phyloP scores from a whole-genome alignment of 257 asterid species.

The Solanum infundibuliforme region DNA sequence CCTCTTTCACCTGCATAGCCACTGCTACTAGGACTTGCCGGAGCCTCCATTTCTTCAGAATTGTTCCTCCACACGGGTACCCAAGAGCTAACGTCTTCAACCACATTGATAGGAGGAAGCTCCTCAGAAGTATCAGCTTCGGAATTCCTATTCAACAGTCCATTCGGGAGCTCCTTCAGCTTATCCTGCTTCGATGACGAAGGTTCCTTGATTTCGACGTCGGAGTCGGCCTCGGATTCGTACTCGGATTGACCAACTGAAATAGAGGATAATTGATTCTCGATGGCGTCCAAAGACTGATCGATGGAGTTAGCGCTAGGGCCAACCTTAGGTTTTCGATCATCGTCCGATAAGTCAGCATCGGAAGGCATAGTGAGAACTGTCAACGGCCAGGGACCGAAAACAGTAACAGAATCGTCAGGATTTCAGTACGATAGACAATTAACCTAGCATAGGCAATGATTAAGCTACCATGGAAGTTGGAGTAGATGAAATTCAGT shows the following conservation, averaged over 20 bases:
- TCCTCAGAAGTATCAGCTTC: constrained; percentile 6
- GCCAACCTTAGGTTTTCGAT: constrained; percentile 17
- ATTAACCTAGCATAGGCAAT: not conserved
- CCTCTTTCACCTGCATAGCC: constrained; percentile 96
- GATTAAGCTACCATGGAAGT: not conserved
- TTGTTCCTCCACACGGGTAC: constrained; percentile 37
- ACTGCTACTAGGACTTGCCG: constrained; percentile 82
- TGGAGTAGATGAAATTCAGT: not conserved
- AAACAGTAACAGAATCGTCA: not conserved
- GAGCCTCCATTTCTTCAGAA: constrained; percentile 47
- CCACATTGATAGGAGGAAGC: constrained; percentile 6
- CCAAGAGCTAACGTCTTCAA: constrained; percentile 26
- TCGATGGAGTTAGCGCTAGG: constrained; percentile 47
- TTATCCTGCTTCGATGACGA: constrained; percentile 6
- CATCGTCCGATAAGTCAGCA: constrained; percentile 19
- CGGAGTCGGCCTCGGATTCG: not conserved
- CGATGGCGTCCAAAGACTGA: constrained; percentile 88
- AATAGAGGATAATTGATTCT: constrained; percentile 79
- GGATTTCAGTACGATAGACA: not conserved
- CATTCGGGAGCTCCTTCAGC: constrained; percentile 20
- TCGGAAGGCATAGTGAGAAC: not conserved
- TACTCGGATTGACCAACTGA: constrained; percentile 35
- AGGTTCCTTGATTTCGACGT: not conserved
- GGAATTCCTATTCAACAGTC: constrained; percentile 20
- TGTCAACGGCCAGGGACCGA: not conserved